Base-by-base conservation (phyloP, 345 rosid species). In the Cochlearia excelsa region DNA sequence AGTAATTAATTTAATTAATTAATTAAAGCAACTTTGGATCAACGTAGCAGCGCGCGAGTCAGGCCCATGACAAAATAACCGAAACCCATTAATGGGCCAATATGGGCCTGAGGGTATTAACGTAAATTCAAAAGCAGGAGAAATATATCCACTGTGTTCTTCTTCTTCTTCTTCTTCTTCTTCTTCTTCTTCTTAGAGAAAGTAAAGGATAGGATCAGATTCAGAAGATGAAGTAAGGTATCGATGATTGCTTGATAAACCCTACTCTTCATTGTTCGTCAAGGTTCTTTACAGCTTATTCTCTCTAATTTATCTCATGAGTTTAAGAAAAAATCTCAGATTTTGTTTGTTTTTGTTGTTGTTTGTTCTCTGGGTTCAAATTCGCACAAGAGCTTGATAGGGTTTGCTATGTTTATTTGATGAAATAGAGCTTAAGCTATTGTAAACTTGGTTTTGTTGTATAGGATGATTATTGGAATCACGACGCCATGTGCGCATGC, bases 401-500 rank as follows among this genome's bases (percentile, higher is more conserved):
- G 23, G 23, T 16, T 16, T 16, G 23, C 23, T 16, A 16, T 16
- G 23, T 16, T 34, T 6, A 34, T 34, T 34, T 34, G 37, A 34
- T 34, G 37, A 34, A 34, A 34, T 34, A 3, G 23, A 16, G 23
- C 23, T 0, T 16, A 16, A 16, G 23, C 23, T 16, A 16, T 16
- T 16, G 23, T 16, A 16, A 16, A 16, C 23, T 16, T 16, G 23
- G 23, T 16, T 16, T 16, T 16, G 23, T 57, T 73, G 37, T 62
- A 45, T 3, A 83, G 72, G 80, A 71, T 83, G 79, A 47, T 72
- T 8, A 81, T 67, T 68, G 86, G 84, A 48, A 79, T 68, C 66
- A 65, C 75, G 69, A 41, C 75, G 39, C 57, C 79, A 26, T 57
- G 72, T 46, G 67, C 83, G 9, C 68, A 73, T 74, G 65, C 56